Conservation (phyloP, 2,329 filamentous ascomycete species). For the Myriangium duriaei region DNA sequence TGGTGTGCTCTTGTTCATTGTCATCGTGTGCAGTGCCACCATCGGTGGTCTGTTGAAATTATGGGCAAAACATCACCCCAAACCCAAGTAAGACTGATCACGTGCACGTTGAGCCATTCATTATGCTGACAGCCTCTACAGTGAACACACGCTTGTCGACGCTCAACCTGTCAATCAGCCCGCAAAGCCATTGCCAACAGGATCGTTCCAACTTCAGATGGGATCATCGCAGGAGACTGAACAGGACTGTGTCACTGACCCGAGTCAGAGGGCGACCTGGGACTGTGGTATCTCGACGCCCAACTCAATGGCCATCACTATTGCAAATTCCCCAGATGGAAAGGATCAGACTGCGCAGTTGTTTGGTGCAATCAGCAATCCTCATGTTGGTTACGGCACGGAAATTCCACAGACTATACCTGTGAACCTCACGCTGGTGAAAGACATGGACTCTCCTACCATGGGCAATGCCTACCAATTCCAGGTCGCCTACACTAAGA, state of each 20-base stretch:
- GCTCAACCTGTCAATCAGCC: slow-evolving; percentile 42
- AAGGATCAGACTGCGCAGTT: slow-evolving; percentile 18
- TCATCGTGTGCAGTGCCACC: slow-evolving; percentile 21
- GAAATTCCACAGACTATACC: slow-evolving; percentile 40
- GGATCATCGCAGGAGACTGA: slow-evolving; percentile 39
- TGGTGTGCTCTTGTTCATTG: slow-evolving; percentile 20
- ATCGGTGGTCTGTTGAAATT: slow-evolving; percentile 23
- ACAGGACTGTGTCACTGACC: slow-evolving; percentile 45
- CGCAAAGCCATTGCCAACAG: slow-evolving; percentile 40
- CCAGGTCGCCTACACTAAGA: slow-evolving; percentile 48
- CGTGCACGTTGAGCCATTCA: background rate
- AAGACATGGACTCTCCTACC: slow-evolving; percentile 42
- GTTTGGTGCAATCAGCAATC: slow-evolving; percentile 18
- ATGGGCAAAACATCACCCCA: slow-evolving; percentile 13
- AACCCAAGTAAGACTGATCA: slow-evolving; percentile 3
- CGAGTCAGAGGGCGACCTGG: slow-evolving; percentile 47
- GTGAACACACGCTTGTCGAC: slow-evolving; percentile 23
- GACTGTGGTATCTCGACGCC: slow-evolving; percentile 41
- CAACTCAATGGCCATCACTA: slow-evolving; percentile 18
- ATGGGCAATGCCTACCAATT: slow-evolving; percentile 54
- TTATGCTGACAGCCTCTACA: slow-evolving; percentile 3
- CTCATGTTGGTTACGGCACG: slow-evolving; percentile 44
- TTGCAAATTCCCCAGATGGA: slow-evolving; percentile 14
- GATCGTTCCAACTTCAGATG: slow-evolving; percentile 43
- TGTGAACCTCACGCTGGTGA: slow-evolving; percentile 39